phyloP scores from a whole-genome alignment of 192 early-diverging fungal species.

The Obelidium mucronatum region DNA sequence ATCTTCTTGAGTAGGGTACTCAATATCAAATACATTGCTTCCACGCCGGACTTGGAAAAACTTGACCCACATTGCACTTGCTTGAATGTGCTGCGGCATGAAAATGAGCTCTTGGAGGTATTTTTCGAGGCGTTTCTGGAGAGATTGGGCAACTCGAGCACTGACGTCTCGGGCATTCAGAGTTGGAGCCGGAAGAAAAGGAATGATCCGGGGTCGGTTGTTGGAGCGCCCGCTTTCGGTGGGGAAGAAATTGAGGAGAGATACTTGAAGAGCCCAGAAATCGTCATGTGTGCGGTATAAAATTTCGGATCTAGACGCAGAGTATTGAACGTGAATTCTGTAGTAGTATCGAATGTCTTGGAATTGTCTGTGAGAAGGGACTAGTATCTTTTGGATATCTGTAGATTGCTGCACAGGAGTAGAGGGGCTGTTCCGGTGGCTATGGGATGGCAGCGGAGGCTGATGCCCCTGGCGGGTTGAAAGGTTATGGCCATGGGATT shows the following conservation, averaged over 20 bases:
- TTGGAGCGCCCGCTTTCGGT: conserved; percentile 42
- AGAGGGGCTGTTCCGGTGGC: not conserved
- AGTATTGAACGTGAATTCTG: not conserved
- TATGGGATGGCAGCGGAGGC: too few relatives aligned
- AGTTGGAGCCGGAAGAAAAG: conserved; percentile 40
- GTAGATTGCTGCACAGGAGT: too few relatives aligned
- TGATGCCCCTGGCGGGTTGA: too few relatives aligned
- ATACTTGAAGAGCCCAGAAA: conserved; percentile 51
- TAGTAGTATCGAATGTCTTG: too few relatives aligned
- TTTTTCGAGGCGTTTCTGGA: conserved; percentile 25
- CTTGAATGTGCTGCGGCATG: conserved; percentile 18
- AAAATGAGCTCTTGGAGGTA: conserved; percentile 36
- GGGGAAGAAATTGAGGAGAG: conserved; percentile 51
- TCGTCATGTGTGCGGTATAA: conserved; percentile 49
- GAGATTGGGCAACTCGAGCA: not conserved
- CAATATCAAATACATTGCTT: not conserved
- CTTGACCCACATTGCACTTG: conserved; percentile 32
- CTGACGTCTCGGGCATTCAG: not conserved
- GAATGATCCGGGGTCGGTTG: conserved; percentile 38
- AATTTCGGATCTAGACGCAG: conserved; percentile 20
- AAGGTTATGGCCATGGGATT: too few relatives aligned
- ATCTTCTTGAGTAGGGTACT: too few relatives aligned
- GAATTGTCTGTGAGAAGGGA: too few relatives aligned
- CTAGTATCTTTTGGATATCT: too few relatives aligned
- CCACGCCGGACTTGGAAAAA: conserved; percentile 28